Evolutionary conservation across 108 stramenopile species (phyloP).

Genomic region (Cylindrotheca closterium): DNA sequence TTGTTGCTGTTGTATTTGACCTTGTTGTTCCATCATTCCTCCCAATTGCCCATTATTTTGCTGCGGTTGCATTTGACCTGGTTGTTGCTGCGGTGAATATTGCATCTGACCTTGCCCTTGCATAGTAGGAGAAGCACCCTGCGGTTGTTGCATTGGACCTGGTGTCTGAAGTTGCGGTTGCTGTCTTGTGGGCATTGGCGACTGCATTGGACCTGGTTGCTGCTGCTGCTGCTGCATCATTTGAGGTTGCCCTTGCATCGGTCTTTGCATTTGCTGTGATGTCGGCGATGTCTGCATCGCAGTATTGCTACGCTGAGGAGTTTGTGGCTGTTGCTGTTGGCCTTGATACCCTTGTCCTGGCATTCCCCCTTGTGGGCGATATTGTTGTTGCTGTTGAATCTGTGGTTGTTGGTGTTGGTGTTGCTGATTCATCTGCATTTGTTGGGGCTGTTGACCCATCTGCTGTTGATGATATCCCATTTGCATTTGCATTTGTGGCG

Average conservation of each 20-base stretch:
- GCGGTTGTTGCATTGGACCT: not conserved
- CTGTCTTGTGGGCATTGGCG: not conserved
- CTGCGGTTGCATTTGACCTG: not conserved
- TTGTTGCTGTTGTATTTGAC: not conserved
- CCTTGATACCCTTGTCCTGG: not conserved
- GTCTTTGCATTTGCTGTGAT: not conserved
- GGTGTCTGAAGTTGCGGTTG: constrained; percentile 6
- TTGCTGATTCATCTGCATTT: not conserved
- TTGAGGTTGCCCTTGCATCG: not conserved
- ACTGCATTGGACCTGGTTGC: not conserved
- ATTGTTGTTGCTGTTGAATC: constrained; percentile 15
- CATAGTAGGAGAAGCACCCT: not conserved
- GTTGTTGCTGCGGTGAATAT: constrained; percentile 6
- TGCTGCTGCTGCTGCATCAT: not conserved
- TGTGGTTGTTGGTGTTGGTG: constrained; percentile 5
- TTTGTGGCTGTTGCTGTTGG: constrained; percentile 5
- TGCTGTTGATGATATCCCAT: too few relatives aligned
- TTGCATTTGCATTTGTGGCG: not conserved
- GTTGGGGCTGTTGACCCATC: constrained; percentile 4
- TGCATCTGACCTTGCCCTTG: too few relatives aligned
- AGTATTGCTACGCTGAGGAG: not conserved
- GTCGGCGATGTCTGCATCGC: too few relatives aligned
- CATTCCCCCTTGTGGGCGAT: not conserved
- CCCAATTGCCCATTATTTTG: too few relatives aligned
- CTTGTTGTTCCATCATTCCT: not conserved